These are phyloP conservation scores for Tetrahymena thermophila DNA, from an alignment of 73 alveolate genomes.

Conservation along the genomic window DNA sequence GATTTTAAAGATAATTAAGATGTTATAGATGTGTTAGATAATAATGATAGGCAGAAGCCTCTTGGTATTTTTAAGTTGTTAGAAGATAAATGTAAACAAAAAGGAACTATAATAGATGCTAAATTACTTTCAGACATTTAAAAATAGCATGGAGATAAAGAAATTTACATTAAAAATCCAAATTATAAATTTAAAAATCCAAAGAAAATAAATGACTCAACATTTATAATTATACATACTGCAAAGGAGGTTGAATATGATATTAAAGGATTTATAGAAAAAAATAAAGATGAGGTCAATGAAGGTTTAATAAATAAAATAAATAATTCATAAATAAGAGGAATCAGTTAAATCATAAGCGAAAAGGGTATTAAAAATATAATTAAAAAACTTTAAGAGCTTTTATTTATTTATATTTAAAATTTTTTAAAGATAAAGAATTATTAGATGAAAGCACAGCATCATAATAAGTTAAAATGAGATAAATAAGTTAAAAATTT, in stretches of 20 bases:
- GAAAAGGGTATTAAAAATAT: constrained; percentile 40
- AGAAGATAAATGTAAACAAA: constrained; percentile 21
- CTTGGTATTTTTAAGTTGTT: constrained; percentile 31
- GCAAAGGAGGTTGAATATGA: constrained; percentile 88
- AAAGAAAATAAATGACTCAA: constrained; percentile 21
- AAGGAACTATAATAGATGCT: constrained; percentile 12
- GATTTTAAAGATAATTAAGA: constrained; percentile 30
- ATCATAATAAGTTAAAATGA: constrained; percentile 47
- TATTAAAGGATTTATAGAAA: constrained; percentile 74
- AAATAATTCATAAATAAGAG: neutral
- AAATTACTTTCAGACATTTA: constrained; percentile 4
- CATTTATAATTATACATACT: constrained; percentile 69
- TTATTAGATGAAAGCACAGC: neutral
- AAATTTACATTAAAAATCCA: neutral
- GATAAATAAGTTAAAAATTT: constrained; percentile 48
- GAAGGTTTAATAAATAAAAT: neutral
- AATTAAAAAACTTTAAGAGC: neutral
- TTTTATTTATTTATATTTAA: no score
- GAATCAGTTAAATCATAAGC: constrained; percentile 4
- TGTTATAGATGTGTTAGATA: constrained; percentile 28
- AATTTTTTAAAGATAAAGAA: neutral
- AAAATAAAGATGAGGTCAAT: constrained; percentile 74
- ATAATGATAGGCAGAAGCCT: neutral
- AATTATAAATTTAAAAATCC: constrained; percentile 17
- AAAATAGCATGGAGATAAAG: constrained; percentile 5